Evolutionary conservation across 495 filamentous ascomycete species (phyloP).

Genomic region (Bacidia rubella): DNA sequence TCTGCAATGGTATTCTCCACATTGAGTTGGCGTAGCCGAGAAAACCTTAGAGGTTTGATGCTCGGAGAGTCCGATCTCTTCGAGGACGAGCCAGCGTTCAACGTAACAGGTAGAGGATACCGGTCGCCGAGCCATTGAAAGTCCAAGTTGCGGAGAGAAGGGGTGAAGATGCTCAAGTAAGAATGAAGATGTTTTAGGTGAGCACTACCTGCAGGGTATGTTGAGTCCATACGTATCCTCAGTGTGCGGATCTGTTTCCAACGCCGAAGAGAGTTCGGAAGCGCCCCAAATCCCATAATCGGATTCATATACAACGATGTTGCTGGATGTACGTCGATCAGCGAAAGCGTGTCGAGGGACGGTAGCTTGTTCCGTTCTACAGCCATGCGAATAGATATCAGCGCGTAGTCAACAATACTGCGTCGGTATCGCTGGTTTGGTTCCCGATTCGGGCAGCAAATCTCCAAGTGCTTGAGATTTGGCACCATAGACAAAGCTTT

Average conservation of each 20-base stretch:
- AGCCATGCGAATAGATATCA: conserved; percentile 65
- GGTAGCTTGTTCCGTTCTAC: conserved; percentile 51
- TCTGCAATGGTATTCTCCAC: conserved; percentile 55
- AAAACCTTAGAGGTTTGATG: conserved; percentile 40
- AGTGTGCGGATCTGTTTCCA: conserved; percentile 64
- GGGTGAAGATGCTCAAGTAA: conserved; percentile 52
- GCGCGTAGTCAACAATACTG: conserved; percentile 65
- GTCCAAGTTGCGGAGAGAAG: conserved; percentile 44
- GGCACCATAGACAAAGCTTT: conserved; percentile 48
- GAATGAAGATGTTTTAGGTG: conserved; percentile 64
- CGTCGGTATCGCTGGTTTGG: conserved; percentile 53
- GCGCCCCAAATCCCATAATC: conserved; percentile 50
- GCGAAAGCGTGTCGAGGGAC: conserved; percentile 46
- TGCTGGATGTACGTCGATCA: conserved; percentile 53
- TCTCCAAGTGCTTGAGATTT: conserved; percentile 51
- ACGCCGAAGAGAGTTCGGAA: conserved; percentile 45
- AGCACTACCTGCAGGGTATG: conserved; percentile 39
- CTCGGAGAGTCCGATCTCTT: conserved; percentile 28
- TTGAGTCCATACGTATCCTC: conserved; percentile 47
- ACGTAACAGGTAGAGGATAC: conserved; percentile 51
- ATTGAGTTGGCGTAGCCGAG: conserved; percentile 44
- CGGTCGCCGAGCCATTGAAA: conserved; percentile 60
- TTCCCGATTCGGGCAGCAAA: conserved; percentile 59
- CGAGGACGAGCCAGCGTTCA: conserved; percentile 42
- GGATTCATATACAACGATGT: conserved; percentile 56